Conservation (phyloP, 163 green algal genomes). For the Chloromonas sp. region DNA sequence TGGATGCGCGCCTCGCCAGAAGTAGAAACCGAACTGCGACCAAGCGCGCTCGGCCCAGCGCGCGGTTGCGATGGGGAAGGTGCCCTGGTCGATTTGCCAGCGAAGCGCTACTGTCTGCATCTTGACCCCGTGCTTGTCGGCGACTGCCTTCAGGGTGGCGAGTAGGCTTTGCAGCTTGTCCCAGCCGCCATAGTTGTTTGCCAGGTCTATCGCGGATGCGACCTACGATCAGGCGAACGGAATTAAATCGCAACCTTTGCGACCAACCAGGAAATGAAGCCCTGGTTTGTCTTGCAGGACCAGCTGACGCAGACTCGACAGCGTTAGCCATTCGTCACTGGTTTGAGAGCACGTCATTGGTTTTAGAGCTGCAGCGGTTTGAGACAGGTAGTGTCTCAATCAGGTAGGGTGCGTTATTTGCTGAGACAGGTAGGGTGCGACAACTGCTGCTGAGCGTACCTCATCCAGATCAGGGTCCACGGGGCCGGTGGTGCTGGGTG, state of each 20-base stretch:
- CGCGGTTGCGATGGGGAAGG: constrained; percentile 34
- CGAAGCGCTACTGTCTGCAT: constrained; percentile 43
- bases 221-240: neutral
- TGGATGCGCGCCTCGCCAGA: constrained; percentile 1
- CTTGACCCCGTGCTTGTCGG: constrained; percentile 42
- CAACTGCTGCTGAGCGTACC: constrained; percentile 5
- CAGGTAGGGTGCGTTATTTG: no score
- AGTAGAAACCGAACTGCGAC: constrained; percentile 35
- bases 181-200: constrained; percentile 49
- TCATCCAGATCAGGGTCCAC: constrained; percentile 38
- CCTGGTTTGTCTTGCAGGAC: no score
- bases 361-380: no score
- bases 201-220: constrained; percentile 19
- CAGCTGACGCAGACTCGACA: no score
- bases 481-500: neutral
- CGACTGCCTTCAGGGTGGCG: constrained; percentile 19
- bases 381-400: no score
- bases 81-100: constrained; percentile 47
- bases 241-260: no score
- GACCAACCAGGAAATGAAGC: no score
- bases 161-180: constrained; percentile 29
- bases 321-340: no score
- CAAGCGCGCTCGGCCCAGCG: constrained; percentile 23
- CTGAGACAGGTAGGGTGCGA: no score
- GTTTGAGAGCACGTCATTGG: no score